Conservation (phyloP, 2,329 filamentous ascomycete species). For the Fusarium coicis region DNA sequence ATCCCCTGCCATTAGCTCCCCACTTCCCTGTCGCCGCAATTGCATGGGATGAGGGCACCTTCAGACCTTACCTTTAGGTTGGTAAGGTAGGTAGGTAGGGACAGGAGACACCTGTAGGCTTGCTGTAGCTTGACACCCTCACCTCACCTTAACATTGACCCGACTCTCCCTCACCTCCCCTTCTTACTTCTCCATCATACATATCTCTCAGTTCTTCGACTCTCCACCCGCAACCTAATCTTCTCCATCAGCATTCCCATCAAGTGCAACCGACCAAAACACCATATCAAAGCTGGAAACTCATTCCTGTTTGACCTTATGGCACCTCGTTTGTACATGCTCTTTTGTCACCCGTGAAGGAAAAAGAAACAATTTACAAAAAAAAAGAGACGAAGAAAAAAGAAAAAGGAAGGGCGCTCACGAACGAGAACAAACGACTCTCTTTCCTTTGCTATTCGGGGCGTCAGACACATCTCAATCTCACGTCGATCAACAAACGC, state of each 20-base stretch:
- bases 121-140: background rate
- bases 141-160: background rate
- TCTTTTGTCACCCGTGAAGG: background rate
- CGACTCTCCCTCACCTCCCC: constrained; percentile 2
- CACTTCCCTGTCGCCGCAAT: constrained; percentile 28
- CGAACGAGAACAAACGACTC: background rate
- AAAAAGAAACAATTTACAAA: background rate
- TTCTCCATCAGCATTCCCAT: background rate
- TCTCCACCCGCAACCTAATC: constrained; percentile 10
- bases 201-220: background rate
- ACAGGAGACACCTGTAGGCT: background rate
- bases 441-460: background rate
- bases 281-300: background rate
- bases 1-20: constrained; percentile 11
- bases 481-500: background rate
- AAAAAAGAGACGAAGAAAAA: background rate
- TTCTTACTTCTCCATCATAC: constrained; percentile 18
- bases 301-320: background rate
- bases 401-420: background rate
- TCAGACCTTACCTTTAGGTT: background rate
- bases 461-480: background rate
- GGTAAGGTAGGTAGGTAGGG: background rate
- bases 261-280: background rate
- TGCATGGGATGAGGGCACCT: constrained; percentile 12
- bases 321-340: background rate